Conservation (phyloP, 768 basidiomycete species). For the Dictyophora rubrovolvata region DNA sequence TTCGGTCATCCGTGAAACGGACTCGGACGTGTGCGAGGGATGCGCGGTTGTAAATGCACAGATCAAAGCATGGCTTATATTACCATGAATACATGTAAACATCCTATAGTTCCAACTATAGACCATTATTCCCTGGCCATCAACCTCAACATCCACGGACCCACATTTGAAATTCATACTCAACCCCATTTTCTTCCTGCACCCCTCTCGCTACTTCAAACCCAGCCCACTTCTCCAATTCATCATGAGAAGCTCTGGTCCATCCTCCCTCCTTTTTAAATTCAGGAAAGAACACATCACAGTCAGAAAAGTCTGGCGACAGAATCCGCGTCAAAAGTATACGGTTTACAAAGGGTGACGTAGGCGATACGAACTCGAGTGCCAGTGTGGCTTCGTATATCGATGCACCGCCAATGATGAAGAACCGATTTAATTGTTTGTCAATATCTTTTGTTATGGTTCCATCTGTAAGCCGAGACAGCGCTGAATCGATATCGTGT, state of each 20-base stretch:
- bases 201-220: conserved; percentile 66
- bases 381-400: conserved; percentile 64
- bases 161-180: conserved; percentile 98
- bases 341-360: conserved; percentile 49
- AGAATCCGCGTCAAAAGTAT: conserved; percentile 81
- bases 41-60: conserved; percentile 84
- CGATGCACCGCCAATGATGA: conserved; percentile 89
- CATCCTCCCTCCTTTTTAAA: conserved; percentile 44
- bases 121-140: neutral
- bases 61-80: conserved; percentile 69
- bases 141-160: conserved; percentile 26
- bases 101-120: neutral
- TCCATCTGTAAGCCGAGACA: conserved; percentile 20
- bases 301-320: conserved; percentile 64
- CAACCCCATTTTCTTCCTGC: conserved; percentile 73
- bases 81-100: no score
- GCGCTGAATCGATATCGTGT: conserved; percentile 33
- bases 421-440: conserved; percentile 41
- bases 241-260: conserved; percentile 48
- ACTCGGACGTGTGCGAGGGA: conserved; percentile 96
- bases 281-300: conserved; percentile 81
- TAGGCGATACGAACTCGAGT: conserved; percentile 23
- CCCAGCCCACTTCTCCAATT: conserved; percentile 68
- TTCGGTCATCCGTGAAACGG: conserved; percentile 84
- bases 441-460: conserved; percentile 11